Evolutionary conservation across 176 grass and related monocot genomes (phyloP).

Genomic region (Oryza punctata): DNA sequence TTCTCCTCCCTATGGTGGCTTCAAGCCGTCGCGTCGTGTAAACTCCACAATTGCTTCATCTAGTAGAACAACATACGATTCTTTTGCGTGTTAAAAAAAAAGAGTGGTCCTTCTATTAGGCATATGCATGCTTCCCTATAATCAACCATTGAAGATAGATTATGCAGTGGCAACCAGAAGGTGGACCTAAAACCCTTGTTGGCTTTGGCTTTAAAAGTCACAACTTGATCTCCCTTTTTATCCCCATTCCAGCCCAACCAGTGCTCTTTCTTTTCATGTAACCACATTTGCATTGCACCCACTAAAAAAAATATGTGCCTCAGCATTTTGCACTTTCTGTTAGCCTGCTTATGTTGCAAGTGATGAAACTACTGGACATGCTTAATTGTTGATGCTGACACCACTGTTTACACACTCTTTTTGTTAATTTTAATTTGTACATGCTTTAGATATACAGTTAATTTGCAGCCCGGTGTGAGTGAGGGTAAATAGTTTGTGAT

Average conservation of each 20-base stretch:
- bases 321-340: neutral
- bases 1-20: neutral
- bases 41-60: no score
- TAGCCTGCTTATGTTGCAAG: constrained; percentile 9
- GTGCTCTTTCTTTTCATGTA: neutral
- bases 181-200: constrained; percentile 37
- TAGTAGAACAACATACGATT: no score
- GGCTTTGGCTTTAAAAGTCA: constrained; percentile 20
- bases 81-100: no score
- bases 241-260: neutral
- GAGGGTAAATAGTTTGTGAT: neutral
- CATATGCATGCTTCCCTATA: neutral
- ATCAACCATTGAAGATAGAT: neutral
- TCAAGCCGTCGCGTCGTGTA: no score
- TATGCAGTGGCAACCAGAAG: constrained; percentile 21
- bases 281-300: neutral
- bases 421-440: neutral
- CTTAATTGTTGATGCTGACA: neutral
- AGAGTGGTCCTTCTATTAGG: neutral
- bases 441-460: neutral
- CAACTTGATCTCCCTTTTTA: constrained; percentile 17
- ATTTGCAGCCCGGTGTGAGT: neutral
- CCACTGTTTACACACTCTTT: neutral
- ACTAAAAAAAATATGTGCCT: neutral
- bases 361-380: neutral